Evolutionary conservation across 2,329 filamentous ascomycete species (phyloP), one percentile per base, ranked within the genome.

Genomic region (Fusarium agapanthi): DNA sequence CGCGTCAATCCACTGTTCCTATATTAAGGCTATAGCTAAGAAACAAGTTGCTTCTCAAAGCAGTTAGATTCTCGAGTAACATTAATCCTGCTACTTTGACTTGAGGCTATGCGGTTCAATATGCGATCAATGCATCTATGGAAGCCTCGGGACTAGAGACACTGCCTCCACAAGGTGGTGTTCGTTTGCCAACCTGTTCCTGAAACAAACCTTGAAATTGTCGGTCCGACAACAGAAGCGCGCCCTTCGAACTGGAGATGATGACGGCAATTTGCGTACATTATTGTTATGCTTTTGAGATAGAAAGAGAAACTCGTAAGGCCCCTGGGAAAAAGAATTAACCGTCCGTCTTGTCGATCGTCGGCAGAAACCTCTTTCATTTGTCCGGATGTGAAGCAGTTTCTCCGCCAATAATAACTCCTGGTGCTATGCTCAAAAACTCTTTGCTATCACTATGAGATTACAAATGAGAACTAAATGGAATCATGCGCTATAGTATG

Each of bases 311-410:
- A 53, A 37, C 7, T 9, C 5, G 32, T 7, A 16, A 51, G 6
- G 34, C 6, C 9, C n/a, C 32, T 1, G 32, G 15, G 5, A 0
- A 10, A 18, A 50, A 30, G 0, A 7, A n/a, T 3, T 13, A 7
- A 12, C 28, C 3, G 20, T 7, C 22, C 7, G 11, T 48, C 14
- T 32, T 30, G 22, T 20, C 16, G 8, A 18, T 35, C 8, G n/a
- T 12, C 13, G 14, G 18, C 16, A 26, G 32, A 24, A 15, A 8
- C n/a, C n/a, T 28, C 28, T 24, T 50, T 32, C 11, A 18, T 32
- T 22, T 30, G 6, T 47, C 13, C 4, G 13, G 4, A 47, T 7
- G 20, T 16, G 26, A 47, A 47, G 26, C 7, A 47, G 44, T 35
- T 35, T 35, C 28, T 53, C 34, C 50, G n/a, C 24, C 34, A 38